phyloP scores from a whole-genome alignment of 164 flowering plant genomes.

The Taxillus chinensis region DNA sequence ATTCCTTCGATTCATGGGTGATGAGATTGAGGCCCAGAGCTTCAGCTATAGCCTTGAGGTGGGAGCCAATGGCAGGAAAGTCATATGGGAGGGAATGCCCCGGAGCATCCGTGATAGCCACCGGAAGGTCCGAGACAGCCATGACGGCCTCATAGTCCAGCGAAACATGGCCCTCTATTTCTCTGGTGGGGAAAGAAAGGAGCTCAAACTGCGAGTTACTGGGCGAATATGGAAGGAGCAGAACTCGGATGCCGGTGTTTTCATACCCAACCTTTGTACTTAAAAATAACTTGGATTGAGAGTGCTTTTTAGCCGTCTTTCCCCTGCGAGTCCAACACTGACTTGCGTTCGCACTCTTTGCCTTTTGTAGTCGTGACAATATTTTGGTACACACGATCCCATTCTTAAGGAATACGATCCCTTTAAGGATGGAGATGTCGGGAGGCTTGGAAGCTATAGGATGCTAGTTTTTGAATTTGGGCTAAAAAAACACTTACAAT shows the following conservation, averaged over 20 bases:
- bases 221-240: slow-evolving; percentile 60
- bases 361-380: not conserved
- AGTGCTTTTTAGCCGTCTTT: not conserved
- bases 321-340: not conserved
- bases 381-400: not conserved
- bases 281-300: slow-evolving; percentile 5
- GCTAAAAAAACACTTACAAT: too few relatives aligned
- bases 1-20: slow-evolving; percentile 65
- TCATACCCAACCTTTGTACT: slow-evolving; percentile 37
- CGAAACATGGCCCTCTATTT: slow-evolving; percentile 53
- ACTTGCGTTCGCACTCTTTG: not conserved
- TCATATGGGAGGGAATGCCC: slow-evolving; percentile 54
- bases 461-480: too few relatives aligned
- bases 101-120: slow-evolving; percentile 59
- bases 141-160: slow-evolving; percentile 53
- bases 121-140: slow-evolving; percentile 48
- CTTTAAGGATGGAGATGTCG: too few relatives aligned
- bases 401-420: too few relatives aligned
- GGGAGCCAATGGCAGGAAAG: slow-evolving; percentile 47
- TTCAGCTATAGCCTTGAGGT: slow-evolving; percentile 49
- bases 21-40: slow-evolving; percentile 41
- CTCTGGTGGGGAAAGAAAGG: slow-evolving; percentile 52
- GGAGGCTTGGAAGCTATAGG: too few relatives aligned
- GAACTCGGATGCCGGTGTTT: slow-evolving; percentile 33
- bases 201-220: slow-evolving; percentile 48